Percentiles rank a stretch among this genome's conserved stretches.
Conservation (phyloP, 2,329 filamentous ascomycete species). For the Fusarium penzigii region DNA sequence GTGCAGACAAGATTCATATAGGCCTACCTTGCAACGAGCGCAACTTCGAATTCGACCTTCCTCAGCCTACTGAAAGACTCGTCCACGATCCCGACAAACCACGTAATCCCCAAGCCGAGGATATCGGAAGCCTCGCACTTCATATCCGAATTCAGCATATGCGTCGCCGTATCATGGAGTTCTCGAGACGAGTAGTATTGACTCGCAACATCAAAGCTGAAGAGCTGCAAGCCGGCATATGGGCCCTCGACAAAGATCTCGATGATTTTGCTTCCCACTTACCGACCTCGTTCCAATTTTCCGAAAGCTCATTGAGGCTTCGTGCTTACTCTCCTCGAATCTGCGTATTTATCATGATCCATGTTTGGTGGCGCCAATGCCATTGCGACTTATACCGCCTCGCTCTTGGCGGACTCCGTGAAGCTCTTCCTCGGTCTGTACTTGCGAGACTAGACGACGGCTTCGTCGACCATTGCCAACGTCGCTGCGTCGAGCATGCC, state of each 20-base stretch:
- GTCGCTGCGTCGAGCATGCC: conserved; percentile 55
- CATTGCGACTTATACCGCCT: conserved; percentile 59
- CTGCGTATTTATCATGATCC: conserved; percentile 61
- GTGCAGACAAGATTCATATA: conserved; percentile 43
- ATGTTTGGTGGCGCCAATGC: conserved; percentile 61
- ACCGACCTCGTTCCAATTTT: conserved; percentile 58
- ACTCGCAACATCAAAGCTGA: conserved; percentile 44
- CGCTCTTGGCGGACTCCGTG: conserved; percentile 51
- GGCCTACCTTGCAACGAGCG: conserved; percentile 45
- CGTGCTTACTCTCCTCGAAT: conserved; percentile 58
- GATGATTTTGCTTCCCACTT: conserved; percentile 54
- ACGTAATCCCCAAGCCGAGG: conserved; percentile 44
- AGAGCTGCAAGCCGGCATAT: conserved; percentile 44
- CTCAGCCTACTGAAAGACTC: conserved; percentile 55
- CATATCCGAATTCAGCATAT: conserved; percentile 59
- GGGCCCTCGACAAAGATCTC: conserved; percentile 50
- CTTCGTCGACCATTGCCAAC: conserved; percentile 51
- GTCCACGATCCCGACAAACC: conserved; percentile 44
- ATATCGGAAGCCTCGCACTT: conserved; percentile 56
- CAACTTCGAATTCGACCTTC: conserved; percentile 57
- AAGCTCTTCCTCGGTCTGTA: conserved; percentile 47
- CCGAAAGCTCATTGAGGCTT: conserved; percentile 55
- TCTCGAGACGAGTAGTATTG: conserved; percentile 45
- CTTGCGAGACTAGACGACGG: conserved; percentile 48
- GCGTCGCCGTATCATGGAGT: conserved; percentile 55